Evolutionary conservation across 495 filamentous ascomycete genomes (phyloP).

Genomic region (Mytilinidion resinicola): DNA sequence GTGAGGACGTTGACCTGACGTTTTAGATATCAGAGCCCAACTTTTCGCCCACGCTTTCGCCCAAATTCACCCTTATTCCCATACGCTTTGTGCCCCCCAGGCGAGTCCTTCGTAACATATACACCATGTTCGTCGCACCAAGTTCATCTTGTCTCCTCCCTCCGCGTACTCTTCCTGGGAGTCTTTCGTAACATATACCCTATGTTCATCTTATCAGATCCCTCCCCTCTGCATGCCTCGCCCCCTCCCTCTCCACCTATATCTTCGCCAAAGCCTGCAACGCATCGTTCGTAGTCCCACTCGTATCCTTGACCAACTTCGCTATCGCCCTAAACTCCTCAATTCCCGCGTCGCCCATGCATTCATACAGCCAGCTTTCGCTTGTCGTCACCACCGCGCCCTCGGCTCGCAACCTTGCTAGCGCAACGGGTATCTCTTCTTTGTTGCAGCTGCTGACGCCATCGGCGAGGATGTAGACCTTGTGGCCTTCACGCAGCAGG

Average conservation of each 20-base stretch:
- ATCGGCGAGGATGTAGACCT: slow-evolving; percentile 86
- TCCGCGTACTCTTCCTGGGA: no score
- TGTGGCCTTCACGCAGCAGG: slow-evolving; percentile 63
- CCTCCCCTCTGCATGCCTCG: no score
- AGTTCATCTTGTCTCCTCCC: no score
- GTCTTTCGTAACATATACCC: no score
- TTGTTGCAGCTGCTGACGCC: slow-evolving; percentile 79
- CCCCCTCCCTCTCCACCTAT: slow-evolving; percentile 25
- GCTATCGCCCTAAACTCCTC: slow-evolving; percentile 68
- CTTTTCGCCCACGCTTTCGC: no score
- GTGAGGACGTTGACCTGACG: no score
- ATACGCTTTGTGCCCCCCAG: no score
- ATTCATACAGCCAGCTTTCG: slow-evolving; percentile 90
- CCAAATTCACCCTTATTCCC: no score
- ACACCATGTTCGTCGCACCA: no score
- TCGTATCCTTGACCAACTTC: slow-evolving; percentile 71
- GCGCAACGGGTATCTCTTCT: slow-evolving; percentile 73
- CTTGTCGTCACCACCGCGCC: slow-evolving; percentile 80
- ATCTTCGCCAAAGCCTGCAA: slow-evolving; percentile 65
- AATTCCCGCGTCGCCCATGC: slow-evolving; percentile 78
- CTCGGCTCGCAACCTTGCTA: slow-evolving; percentile 64
- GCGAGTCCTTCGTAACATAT: no score
- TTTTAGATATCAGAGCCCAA: no score
- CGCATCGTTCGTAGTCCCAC: slow-evolving; percentile 56
- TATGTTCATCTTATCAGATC: no score